Percentiles rank a stretch among this genome's conserved stretches.
phyloP scores from a whole-genome alignment of 805 yeast genomes.

The Pichia ethanolica region DNA sequence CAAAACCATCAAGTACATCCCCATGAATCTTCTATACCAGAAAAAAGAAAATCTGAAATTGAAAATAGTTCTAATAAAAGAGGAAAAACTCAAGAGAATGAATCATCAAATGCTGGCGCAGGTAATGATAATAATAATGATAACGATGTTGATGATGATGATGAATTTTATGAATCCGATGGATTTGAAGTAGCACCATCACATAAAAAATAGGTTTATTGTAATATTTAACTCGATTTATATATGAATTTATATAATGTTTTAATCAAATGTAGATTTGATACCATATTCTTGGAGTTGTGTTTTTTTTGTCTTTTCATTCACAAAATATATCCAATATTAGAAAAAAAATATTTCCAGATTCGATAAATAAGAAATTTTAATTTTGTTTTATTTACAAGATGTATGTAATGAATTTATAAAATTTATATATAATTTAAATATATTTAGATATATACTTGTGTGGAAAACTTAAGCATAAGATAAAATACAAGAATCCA shows the following conservation, averaged over 20 bases:
- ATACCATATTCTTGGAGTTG: no score
- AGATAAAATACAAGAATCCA: conserved; percentile 33
- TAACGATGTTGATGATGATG: neutral
- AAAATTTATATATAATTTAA: neutral
- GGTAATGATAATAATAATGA: no score
- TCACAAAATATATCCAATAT: conserved; percentile 5
- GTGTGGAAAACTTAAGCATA: conserved; percentile 18
- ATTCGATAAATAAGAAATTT: no score
- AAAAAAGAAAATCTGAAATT: conserved; percentile 6
- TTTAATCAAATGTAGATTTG: no score
- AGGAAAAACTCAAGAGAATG: neutral
- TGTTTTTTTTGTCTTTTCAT: no score
- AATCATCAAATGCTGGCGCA: no score
- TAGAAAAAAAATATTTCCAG: neutral
- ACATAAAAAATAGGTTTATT: neutral
- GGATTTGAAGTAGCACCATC: conserved; percentile 32
- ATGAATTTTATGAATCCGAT: conserved; percentile 27
- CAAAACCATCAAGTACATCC: conserved; percentile 7
- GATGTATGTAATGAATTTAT: neutral
- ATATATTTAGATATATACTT: neutral
- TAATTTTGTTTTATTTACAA: no score
- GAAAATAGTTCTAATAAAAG: neutral
- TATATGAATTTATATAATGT: no score
- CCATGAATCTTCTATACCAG: conserved; percentile 1
- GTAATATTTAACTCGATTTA: no score